Evolutionary conservation across 768 basidiomycete genomes (phyloP).

Genomic region (Lyophyllum atratum): DNA sequence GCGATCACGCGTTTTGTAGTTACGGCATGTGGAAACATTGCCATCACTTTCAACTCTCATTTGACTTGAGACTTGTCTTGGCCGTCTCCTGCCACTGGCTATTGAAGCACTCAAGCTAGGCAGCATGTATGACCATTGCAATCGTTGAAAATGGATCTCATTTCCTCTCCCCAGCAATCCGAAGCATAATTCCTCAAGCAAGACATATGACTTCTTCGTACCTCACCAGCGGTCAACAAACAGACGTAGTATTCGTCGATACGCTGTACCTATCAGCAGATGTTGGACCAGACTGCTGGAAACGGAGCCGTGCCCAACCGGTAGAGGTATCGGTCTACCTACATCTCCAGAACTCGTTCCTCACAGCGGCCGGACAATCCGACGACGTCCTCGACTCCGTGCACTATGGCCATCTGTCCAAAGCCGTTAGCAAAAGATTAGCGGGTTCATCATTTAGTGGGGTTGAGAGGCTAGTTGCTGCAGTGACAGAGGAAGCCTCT

Average conservation of each 20-base stretch:
- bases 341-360: conserved; percentile 40
- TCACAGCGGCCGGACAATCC: conserved; percentile 43
- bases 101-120: not conserved
- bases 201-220: conserved; percentile 1
- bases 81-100: no score
- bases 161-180: not conserved
- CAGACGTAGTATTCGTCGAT: conserved; percentile 49
- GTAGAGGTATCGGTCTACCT: conserved; percentile 52
- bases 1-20: no score
- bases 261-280: conserved; percentile 40
- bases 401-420: conserved; percentile 66
- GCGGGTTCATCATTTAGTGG: conserved; percentile 23
- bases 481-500: conserved; percentile 39
- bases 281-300: conserved; percentile 57
- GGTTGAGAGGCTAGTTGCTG: conserved; percentile 32
- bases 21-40: no score
- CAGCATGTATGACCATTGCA: not conserved
- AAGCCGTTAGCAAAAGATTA: conserved; percentile 39
- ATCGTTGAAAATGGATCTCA: not conserved
- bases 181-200: no score
- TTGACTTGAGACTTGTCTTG: no score
- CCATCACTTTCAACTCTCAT: no score
- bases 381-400: conserved; percentile 60
- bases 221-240: not conserved
- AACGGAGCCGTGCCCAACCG: conserved; percentile 47